phyloP scores from a whole-genome alignment of 2,329 filamentous ascomycete genomes.

The Rhynchosporium agropyri region DNA sequence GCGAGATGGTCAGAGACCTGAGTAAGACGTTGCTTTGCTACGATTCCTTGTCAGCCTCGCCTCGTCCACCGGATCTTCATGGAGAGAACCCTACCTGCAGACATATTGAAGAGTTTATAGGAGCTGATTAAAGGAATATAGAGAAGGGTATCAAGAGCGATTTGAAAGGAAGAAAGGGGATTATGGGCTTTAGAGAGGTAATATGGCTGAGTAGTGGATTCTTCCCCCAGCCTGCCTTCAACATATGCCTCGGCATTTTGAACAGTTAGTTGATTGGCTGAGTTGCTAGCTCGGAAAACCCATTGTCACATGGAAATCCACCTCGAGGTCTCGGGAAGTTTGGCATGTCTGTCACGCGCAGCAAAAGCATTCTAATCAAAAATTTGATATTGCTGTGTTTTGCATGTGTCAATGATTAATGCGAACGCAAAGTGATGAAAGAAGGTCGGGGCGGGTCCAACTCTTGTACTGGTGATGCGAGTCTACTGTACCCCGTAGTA shows the following conservation, averaged over 20 bases:
- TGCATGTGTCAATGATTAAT: constrained; percentile 18
- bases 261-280: constrained; percentile 8
- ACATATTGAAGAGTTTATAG: constrained; percentile 31
- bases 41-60: constrained; percentile 31
- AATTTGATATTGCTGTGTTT: background rate
- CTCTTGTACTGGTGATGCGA: no score
- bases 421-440: background rate
- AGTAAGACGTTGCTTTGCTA: constrained; percentile 43
- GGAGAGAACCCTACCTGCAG: constrained; percentile 33
- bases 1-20: constrained; percentile 65
- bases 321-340: constrained; percentile 15
- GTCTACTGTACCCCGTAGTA: no score
- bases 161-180: constrained; percentile 4
- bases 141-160: background rate
- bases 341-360: constrained; percentile 16
- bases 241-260: constrained; percentile 19
- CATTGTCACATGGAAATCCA: constrained; percentile 21
- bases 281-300: constrained; percentile 1
- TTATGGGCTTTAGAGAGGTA: constrained; percentile 8
- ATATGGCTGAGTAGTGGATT: constrained; percentile 16
- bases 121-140: background rate
- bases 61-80: background rate
- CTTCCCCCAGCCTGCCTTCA: constrained; percentile 4
- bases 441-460: background rate
- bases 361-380: background rate